phyloP scores from a whole-genome alignment of 2,329 filamentous ascomycete genomes.

The Calonectria pteridis region DNA sequence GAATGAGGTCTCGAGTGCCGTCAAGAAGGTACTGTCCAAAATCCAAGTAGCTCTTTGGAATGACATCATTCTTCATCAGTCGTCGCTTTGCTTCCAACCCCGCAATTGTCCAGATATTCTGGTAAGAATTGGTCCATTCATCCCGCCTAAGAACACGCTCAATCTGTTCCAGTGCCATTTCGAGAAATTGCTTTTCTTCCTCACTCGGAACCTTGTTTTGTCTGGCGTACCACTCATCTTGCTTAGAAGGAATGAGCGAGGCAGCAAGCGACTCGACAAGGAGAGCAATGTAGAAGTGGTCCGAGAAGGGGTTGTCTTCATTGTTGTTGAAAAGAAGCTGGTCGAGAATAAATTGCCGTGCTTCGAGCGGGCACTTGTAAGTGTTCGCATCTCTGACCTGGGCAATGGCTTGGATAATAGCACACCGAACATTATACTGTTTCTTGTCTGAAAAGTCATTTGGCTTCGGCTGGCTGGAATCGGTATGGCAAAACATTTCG shows the following conservation, averaged over 20 bases:
- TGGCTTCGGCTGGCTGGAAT: slow-evolving; percentile 81
- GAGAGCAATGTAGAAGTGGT: slow-evolving; percentile 88
- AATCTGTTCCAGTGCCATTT: slow-evolving; percentile 71
- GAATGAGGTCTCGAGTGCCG: slow-evolving; percentile 71
- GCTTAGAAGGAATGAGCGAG: slow-evolving; percentile 66
- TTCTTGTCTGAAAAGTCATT: slow-evolving; percentile 94
- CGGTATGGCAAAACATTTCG: slow-evolving; percentile 87
- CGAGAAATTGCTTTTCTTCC: slow-evolving; percentile 63
- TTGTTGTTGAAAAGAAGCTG: slow-evolving; percentile 96
- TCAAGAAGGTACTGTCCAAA: slow-evolving; percentile 76
- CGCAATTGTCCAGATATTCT: slow-evolving; percentile 75
- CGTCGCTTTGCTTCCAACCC: slow-evolving; percentile 71
- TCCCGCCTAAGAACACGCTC: slow-evolving; percentile 76
- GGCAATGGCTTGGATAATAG: slow-evolving; percentile 85
- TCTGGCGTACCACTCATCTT: slow-evolving; percentile 59
- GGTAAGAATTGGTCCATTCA: slow-evolving; percentile 76
- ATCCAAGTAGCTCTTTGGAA: slow-evolving; percentile 64
- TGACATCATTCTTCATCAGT: slow-evolving; percentile 74
- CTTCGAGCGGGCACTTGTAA: slow-evolving; percentile 82
- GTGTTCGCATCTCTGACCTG: slow-evolving; percentile 77
- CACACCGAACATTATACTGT: slow-evolving; percentile 85
- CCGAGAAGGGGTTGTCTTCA: slow-evolving; percentile 87
- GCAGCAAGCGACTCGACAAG: slow-evolving; percentile 75
- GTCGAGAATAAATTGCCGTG: slow-evolving; percentile 87
- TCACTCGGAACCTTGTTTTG: slow-evolving; percentile 60